Conservation (phyloP, 2,329 filamentous ascomycete species). For the Alternaria brassicicola region DNA sequence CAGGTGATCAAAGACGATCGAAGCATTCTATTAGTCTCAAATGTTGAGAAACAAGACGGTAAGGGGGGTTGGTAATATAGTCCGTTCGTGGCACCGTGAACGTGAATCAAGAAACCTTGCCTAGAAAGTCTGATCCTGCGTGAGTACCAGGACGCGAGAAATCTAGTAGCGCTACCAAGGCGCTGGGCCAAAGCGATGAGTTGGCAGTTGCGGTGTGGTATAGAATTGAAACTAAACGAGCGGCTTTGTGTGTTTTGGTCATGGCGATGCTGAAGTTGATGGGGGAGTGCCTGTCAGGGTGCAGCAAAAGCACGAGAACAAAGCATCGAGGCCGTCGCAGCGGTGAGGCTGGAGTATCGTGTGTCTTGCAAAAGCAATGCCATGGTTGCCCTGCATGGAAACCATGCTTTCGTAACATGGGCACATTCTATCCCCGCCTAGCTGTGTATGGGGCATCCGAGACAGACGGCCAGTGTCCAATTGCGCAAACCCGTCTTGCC, state of each 20-base stretch:
- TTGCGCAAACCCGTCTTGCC: neutral
- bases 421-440: neutral
- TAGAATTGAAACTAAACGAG: neutral
- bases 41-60: neutral
- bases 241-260: neutral
- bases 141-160: neutral
- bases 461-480: neutral
- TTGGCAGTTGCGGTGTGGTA: neutral
- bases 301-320: neutral
- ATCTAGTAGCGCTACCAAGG: neutral
- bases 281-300: neutral
- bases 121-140: too few relatives aligned
- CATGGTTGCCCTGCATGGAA: neutral
- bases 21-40: neutral
- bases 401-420: neutral
- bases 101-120: too few relatives aligned
- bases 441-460: neutral
- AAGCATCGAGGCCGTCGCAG: neutral
- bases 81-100: too few relatives aligned
- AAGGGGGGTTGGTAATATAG: too few relatives aligned
- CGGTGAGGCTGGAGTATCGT: constrained; percentile 1
- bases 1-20: neutral
- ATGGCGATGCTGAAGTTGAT: neutral
- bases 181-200: neutral
- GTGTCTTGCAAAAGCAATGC: neutral